Percentiles rank a stretch among this genome's conserved stretches.
phyloP scores from a whole-genome alignment of 305 asterid genomes.

The Solanum chacoense region DNA sequence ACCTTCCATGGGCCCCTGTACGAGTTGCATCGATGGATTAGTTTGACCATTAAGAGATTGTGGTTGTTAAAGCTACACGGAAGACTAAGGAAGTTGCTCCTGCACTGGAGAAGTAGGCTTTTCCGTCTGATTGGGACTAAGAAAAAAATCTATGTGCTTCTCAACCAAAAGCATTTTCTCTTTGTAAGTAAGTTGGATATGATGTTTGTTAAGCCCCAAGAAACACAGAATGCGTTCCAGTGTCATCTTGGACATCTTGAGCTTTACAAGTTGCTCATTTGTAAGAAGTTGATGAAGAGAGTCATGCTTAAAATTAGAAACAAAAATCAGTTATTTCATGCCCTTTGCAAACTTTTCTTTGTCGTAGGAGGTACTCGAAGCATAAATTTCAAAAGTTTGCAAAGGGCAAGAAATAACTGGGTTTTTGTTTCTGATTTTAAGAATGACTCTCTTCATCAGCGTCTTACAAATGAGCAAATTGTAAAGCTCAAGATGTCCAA shows the following conservation, averaged over 20 bases:
- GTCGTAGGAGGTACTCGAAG: too few species aligned
- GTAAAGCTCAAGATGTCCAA: background rate
- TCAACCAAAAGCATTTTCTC: background rate
- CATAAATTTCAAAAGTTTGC: too few species aligned
- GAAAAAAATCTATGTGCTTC: background rate
- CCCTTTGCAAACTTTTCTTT: background rate
- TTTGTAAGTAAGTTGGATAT: background rate
- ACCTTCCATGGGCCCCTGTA: background rate
- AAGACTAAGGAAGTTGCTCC: slow-evolving; percentile 26
- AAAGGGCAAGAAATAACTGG: background rate
- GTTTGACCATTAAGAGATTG: slow-evolving; percentile 70
- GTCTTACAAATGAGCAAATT: background rate
- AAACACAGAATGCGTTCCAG: background rate
- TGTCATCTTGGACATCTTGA: background rate
- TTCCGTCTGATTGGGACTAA: background rate
- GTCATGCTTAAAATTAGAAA: background rate
- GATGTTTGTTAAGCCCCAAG: background rate
- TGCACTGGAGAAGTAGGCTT: background rate
- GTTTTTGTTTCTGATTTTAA: too few species aligned
- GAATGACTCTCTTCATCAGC: background rate
- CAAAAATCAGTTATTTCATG: background rate
- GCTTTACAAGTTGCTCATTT: background rate
- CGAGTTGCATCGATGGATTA: slow-evolving; percentile 58
- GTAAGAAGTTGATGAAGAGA: background rate
- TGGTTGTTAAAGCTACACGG: slow-evolving; percentile 55